Percentiles rank a stretch among this genome's conserved stretches.
phyloP scores from a whole-genome alignment of 805 yeast genomes.

The Lipomyces spencermartinsiae region DNA sequence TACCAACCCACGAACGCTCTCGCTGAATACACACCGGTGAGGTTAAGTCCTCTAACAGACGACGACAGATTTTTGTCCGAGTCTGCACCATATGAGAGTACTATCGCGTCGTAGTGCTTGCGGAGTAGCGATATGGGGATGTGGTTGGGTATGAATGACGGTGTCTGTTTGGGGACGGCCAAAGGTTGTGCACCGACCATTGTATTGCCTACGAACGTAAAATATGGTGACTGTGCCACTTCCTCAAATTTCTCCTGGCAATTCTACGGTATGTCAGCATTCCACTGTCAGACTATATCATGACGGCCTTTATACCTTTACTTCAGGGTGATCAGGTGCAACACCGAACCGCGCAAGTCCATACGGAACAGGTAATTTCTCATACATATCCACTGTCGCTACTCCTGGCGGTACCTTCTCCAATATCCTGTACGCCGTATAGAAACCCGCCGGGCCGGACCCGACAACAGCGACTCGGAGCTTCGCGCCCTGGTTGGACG shows the following conservation, averaged over 20 bases:
- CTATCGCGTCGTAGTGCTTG: constrained; percentile 69
- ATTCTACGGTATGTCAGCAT: constrained; percentile 36
- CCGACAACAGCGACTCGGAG: constrained; percentile 77
- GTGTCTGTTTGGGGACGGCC: not conserved
- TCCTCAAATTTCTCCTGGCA: constrained; percentile 73
- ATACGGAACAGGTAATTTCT: constrained; percentile 84
- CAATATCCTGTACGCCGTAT: constrained; percentile 77
- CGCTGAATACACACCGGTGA: constrained; percentile 75
- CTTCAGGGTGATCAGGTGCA: constrained; percentile 99
- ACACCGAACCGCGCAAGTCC: constrained; percentile 94
- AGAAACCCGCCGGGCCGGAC: constrained; percentile 96
- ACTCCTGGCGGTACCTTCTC: constrained; percentile 51
- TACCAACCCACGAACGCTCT: constrained; percentile 95
- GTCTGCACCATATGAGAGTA: constrained; percentile 81
- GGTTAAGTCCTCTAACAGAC: constrained; percentile 63
- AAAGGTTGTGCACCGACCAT: constrained; percentile 57
- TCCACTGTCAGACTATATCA: not conserved
- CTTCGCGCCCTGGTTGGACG: not conserved
- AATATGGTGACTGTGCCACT: constrained; percentile 48
- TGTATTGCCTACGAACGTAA: constrained; percentile 74
- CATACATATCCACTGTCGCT: constrained; percentile 74
- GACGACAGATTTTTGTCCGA: constrained; percentile 57
- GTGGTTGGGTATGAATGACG: constrained; percentile 47
- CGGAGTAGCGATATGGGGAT: constrained; percentile 58
- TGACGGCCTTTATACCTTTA: constrained; percentile 53